phyloP scores from a whole-genome alignment of 495 filamentous ascomycete genomes.

The Jackrogersella multiformis region DNA sequence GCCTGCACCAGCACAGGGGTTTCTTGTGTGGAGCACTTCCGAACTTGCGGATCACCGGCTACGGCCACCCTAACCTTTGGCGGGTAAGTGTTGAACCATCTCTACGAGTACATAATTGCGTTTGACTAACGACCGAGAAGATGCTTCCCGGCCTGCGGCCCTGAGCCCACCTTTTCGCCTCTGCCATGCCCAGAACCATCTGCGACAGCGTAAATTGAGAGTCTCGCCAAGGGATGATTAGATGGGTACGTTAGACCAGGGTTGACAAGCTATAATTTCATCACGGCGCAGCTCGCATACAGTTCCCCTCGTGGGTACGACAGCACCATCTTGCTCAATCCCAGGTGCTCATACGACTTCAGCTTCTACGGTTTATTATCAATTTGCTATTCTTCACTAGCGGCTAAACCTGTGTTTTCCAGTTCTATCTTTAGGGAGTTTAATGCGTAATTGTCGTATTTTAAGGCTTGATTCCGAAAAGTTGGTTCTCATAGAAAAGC shows the following conservation, averaged over 20 bases:
- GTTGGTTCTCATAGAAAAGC: constrained; percentile 5
- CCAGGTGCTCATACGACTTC: neutral
- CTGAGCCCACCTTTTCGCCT: constrained; percentile 35
- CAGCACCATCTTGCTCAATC: neutral
- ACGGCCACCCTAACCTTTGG: constrained; percentile 43
- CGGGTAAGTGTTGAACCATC: constrained; percentile 26
- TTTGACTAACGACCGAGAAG: constrained; percentile 17
- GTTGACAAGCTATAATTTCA: no score
- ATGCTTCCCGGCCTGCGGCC: constrained; percentile 40
- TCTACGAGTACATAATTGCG: neutral
- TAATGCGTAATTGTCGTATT: neutral
- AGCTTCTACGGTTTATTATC: neutral
- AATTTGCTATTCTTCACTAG: no score
- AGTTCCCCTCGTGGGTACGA: neutral
- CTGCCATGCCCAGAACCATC: constrained; percentile 35
- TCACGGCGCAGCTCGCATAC: neutral
- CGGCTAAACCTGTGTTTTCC: neutral
- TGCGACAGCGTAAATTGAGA: neutral
- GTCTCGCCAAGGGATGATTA: neutral
- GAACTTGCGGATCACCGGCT: constrained; percentile 40
- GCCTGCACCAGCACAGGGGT: constrained; percentile 39
- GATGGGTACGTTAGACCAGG: neutral
- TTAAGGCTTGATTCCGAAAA: neutral
- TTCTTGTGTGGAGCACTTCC: constrained; percentile 35
- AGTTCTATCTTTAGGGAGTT: neutral